Percentiles rank a stretch among this genome's conserved stretches.
These are phyloP conservation scores for Claviceps sp. DNA, from an alignment of 2,329 filamentous ascomycete genomes.

Conservation along the genomic window DNA sequence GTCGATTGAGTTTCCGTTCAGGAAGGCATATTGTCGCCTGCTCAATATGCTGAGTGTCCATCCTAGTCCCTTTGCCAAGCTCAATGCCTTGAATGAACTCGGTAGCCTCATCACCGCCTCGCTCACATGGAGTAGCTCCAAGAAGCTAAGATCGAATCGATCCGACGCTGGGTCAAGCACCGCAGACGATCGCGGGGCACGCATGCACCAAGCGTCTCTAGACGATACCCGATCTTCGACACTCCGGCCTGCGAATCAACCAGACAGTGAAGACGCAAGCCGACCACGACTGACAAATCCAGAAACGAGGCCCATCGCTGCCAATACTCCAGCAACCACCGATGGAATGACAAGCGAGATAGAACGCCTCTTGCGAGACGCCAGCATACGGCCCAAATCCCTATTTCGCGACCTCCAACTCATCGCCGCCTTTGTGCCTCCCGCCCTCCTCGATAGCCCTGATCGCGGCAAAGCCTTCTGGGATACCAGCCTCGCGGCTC, in stretches of 20 bases:
- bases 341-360: constrained; percentile 55
- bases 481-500: constrained; percentile 75
- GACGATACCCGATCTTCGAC: constrained; percentile 51
- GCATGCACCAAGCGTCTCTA: constrained; percentile 32
- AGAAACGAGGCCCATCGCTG: constrained; percentile 36
- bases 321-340: constrained; percentile 38
- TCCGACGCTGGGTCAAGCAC: constrained; percentile 23
- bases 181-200: constrained; percentile 19
- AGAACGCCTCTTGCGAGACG: constrained; percentile 52
- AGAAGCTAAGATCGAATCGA: constrained; percentile 21
- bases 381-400: constrained; percentile 60
- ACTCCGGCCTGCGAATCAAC: constrained; percentile 18
- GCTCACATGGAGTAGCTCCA: constrained; percentile 28
- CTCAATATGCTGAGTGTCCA: constrained; percentile 80
- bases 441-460: constrained; percentile 45
- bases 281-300: constrained; percentile 27
- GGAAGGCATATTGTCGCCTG: constrained; percentile 64
- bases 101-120: constrained; percentile 71
- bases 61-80: constrained; percentile 75
- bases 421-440: constrained; percentile 52
- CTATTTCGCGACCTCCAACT: constrained; percentile 73
- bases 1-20: constrained; percentile 58
- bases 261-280: constrained; percentile 18
- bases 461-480: constrained; percentile 70
- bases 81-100: constrained; percentile 71